Conservation (phyloP, 2,329 filamentous ascomycete genomes). For the Aspergillaceae sp. region DNA sequence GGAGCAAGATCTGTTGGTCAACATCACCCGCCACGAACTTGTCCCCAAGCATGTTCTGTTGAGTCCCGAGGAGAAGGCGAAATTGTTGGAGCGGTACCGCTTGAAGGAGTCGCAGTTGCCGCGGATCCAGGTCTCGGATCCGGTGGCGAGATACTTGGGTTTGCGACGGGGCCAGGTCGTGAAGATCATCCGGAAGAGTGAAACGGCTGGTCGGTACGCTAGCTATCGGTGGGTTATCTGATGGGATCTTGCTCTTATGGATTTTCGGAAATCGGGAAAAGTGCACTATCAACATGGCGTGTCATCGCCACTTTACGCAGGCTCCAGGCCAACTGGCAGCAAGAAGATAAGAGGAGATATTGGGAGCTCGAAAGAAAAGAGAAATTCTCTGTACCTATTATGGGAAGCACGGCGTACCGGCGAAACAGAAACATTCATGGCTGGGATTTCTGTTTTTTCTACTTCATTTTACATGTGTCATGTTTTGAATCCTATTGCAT, state of each 20-base stretch:
- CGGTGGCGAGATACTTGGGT: constrained; percentile 84
- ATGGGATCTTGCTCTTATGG: not conserved
- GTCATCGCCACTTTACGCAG: too few relatives aligned
- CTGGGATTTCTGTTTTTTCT: constrained; percentile 8
- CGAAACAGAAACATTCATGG: constrained; percentile 19
- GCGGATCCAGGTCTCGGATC: constrained; percentile 81
- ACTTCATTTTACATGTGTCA: not conserved
- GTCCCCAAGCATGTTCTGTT: constrained; percentile 90
- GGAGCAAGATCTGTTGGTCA: constrained; percentile 91
- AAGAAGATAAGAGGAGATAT: constrained; percentile 13
- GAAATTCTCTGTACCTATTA: constrained; percentile 24
- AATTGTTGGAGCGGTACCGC: constrained; percentile 78
- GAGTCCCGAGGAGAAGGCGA: constrained; percentile 79
- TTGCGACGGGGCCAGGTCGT: constrained; percentile 88
- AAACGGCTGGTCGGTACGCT: constrained; percentile 92
- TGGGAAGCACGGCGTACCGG: constrained; percentile 33
- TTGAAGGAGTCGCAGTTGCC: constrained; percentile 97
- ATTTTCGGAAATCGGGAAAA: not conserved
- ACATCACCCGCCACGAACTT: constrained; percentile 95
- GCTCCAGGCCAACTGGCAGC: not conserved
- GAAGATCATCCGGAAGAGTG: constrained; percentile 93
- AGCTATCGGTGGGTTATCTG: constrained; percentile 70
- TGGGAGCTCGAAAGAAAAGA: constrained; percentile 17
- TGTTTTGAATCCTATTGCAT: not conserved
- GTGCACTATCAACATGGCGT: too few relatives aligned